These are phyloP conservation scores for Agrostemma githago DNA, from an alignment of 148 eudicot genomes.

Conservation along the genomic window DNA sequence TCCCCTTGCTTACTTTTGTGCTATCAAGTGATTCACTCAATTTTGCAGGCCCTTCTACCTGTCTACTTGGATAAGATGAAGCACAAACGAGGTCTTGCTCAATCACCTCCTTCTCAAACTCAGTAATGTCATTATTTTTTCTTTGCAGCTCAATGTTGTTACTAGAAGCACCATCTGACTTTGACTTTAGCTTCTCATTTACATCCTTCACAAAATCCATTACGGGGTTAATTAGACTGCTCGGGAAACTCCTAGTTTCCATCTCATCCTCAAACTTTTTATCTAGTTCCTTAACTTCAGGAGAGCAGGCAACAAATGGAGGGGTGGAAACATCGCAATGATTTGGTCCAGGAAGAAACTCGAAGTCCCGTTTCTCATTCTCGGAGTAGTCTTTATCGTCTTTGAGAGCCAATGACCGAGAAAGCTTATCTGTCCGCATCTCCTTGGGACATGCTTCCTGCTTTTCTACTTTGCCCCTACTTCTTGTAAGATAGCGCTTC, in stretches of 20 bases:
- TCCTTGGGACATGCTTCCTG: conserved; percentile 13
- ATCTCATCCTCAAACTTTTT: neutral
- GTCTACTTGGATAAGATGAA: conserved; percentile 30
- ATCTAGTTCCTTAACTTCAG: conserved; percentile 10
- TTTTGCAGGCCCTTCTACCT: conserved; percentile 18
- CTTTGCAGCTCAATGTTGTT: neutral
- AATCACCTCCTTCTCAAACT: conserved; percentile 23
- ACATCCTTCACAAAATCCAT: conserved; percentile 28
- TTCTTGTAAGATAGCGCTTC: conserved; percentile 16
- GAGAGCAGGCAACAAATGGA: conserved; percentile 37
- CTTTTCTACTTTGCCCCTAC: neutral
- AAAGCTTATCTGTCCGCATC: neutral
- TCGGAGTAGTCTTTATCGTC: conserved; percentile 24
- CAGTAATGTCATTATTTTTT: neutral
- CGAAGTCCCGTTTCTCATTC: conserved; percentile 21
- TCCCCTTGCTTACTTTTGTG: conserved; percentile 5
- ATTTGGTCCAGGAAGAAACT: conserved; percentile 13
- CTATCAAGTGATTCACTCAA: conserved; percentile 10
- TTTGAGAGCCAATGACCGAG: neutral
- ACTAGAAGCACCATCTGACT: conserved; percentile 11
- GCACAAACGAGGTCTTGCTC: conserved; percentile 49
- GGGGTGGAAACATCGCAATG: conserved; percentile 37
- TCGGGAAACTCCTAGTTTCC: neutral
- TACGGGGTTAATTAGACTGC: conserved; percentile 16
- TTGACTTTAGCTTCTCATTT: conserved; percentile 12